phyloP scores from a whole-genome alignment of 441 rosid species.

The Eutrema salsugineum region DNA sequence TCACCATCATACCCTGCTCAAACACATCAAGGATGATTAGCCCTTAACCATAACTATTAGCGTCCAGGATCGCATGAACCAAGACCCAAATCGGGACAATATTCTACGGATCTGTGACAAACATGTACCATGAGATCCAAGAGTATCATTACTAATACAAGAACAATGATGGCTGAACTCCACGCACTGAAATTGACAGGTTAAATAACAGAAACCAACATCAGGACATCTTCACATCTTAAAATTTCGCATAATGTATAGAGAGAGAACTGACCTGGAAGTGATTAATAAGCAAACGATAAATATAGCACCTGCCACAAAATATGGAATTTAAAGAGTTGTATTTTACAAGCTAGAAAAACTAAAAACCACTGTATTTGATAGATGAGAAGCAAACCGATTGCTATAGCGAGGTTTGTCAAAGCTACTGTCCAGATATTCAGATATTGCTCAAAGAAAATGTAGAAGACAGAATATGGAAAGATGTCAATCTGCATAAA shows the following conservation, averaged over 20 bases:
- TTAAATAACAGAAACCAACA: conserved; percentile 5
- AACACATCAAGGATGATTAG: conserved; percentile 11
- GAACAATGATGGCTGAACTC: conserved; percentile 56
- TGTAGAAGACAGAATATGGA: conserved; percentile 78
- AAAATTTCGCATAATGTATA: conserved; percentile 1
- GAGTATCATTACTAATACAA: conserved; percentile 60
- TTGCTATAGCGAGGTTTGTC: conserved; percentile 59
- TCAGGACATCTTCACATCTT: conserved; percentile 15
- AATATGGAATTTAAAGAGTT: conserved; percentile 17
- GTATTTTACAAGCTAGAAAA: conserved; percentile 10
- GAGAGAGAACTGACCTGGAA: conserved; percentile 53
- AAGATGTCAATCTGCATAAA: conserved; percentile 59
- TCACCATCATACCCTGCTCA: conserved; percentile 61
- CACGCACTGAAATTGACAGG: conserved; percentile 49
- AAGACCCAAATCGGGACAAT: neutral
- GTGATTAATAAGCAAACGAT: conserved; percentile 58
- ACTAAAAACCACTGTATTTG: neutral
- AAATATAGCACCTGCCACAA: conserved; percentile 62
- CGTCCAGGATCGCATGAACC: conserved; percentile 12
- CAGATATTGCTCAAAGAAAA: conserved; percentile 81
- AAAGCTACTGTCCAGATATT: conserved; percentile 65
- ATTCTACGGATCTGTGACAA: neutral
- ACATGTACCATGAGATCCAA: conserved; percentile 56
- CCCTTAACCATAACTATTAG: conserved; percentile 1
- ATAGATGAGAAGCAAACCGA: conserved; percentile 43